Percentiles rank a stretch among this genome's conserved stretches.
Evolutionary conservation across 768 basidiomycete species (phyloP).

Genomic region (Tephrocybe sp.): DNA sequence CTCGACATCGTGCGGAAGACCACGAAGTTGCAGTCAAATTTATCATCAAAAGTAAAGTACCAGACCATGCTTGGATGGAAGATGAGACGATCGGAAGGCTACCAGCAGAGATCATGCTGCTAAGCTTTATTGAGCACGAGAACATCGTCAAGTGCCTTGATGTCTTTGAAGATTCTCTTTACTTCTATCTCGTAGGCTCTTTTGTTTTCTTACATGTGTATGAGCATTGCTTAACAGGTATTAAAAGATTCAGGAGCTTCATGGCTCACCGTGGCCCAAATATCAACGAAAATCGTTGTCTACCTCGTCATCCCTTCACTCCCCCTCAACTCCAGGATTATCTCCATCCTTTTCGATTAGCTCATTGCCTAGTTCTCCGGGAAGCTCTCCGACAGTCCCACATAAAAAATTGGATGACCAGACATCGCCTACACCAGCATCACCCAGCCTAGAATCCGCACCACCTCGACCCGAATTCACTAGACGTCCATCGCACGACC

Average conservation of each 20-base stretch:
- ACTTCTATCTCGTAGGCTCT: slow-evolving; percentile 79
- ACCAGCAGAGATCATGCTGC: slow-evolving; percentile 79
- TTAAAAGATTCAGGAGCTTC: slow-evolving; percentile 82
- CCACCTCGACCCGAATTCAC: slow-evolving; percentile 41
- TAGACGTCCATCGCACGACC: slow-evolving; percentile 81
- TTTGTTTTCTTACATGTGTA: not conserved
- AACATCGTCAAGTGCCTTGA: slow-evolving; percentile 84
- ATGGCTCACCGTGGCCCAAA: slow-evolving; percentile 85
- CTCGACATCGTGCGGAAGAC: slow-evolving; percentile 53
- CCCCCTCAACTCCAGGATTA: slow-evolving; percentile 47
- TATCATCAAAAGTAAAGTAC: slow-evolving; percentile 78
- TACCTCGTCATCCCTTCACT: slow-evolving; percentile 22
- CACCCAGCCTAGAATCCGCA: slow-evolving; percentile 17
- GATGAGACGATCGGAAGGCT: slow-evolving; percentile 60
- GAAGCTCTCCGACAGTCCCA: slow-evolving; percentile 33
- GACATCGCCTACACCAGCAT: not conserved
- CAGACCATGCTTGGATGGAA: slow-evolving; percentile 57
- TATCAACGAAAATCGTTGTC: slow-evolving; percentile 29
- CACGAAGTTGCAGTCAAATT: slow-evolving; percentile 93
- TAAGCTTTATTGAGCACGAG: slow-evolving; percentile 71
- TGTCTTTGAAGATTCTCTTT: slow-evolving; percentile 78
- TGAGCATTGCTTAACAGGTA: slow-evolving; percentile 1
- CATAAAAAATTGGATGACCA: slow-evolving; percentile 6
- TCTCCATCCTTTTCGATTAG: slow-evolving; percentile 53
- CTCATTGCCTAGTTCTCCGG: slow-evolving; percentile 41